Evolutionary conservation across 1,284 basidiomycete species (phyloP), one percentile per base, ranked within the genome.

Genomic region (Pseudozyma pruni): DNA sequence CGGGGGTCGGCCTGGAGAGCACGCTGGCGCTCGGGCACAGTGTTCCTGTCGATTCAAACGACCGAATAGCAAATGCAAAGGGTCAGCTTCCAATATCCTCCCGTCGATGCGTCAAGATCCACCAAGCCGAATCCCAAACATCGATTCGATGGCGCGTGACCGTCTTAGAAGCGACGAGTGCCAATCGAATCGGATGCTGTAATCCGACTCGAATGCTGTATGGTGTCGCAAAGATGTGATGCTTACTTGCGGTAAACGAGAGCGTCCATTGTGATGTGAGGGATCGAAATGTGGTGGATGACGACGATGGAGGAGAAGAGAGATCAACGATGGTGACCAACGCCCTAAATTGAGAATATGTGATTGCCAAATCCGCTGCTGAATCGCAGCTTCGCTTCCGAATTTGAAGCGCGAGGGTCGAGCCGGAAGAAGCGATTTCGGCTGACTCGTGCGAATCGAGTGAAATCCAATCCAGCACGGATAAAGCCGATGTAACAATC

Each of bases 1-100:
- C 76, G 69, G 3, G 64, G 25, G 73, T 78, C 76, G 41, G 74
- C 71, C 72, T 80, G 78, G 46, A 71, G 74, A 23, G 70, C 62
- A 35, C 76, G 76, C 71, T 79, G 78, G 56, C 76, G 78, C 73
- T 75, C 39, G 29, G 52, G 57, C 32, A 79, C 51, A 34, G 62
- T 76, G 74, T 78, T 78, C 63, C 78, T 79, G 32, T 16, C 11
- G 27, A 29, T 29, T n/a, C n/a, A n/a, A n/a, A n/a, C n/a, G n/a
- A n/a, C n/a, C 27, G 27, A 29, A 11, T 13, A 29, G 17, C 25
- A 47, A 37, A 23, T 5, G 31, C 14, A 40, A 31, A n/a, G 7
- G 10, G 39, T 4, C 14, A 19, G 2, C 31, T 16, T 10, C 14
- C 39, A 54, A n/a, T n/a, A n/a, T n/a, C n/a, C n/a, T n/a, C 11